A percentile compares a stretch with the other conserved stretches of the same genome.
These are phyloP conservation scores for Teratosphaeria zuluensis DNA, from an alignment of 2,329 filamentous ascomycete genomes.

Conservation along the genomic window DNA sequence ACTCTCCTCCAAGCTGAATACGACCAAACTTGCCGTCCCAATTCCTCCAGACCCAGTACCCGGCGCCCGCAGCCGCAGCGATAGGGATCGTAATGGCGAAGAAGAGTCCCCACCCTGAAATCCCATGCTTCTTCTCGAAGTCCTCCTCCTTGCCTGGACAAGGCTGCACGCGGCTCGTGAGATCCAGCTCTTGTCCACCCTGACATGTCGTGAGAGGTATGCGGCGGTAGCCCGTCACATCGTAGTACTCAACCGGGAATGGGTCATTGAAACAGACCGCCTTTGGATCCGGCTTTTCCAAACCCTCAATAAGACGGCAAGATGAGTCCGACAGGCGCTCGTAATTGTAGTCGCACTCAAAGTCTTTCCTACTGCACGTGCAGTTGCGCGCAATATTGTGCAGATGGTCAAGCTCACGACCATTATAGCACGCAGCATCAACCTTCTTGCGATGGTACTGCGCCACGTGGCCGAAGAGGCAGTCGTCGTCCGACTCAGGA, in stretches of 20 bases:
- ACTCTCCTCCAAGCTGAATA: slow-evolving; percentile 67
- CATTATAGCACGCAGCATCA: slow-evolving; percentile 73
- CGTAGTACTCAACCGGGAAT: slow-evolving; percentile 66
- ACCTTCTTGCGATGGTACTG: slow-evolving; percentile 84
- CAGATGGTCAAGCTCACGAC: slow-evolving; percentile 54
- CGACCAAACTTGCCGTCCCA: slow-evolving; percentile 88
- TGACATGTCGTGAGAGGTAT: slow-evolving; percentile 83
- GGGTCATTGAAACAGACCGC: slow-evolving; percentile 53
- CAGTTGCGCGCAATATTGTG: slow-evolving; percentile 67
- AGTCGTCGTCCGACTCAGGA: slow-evolving; percentile 66
- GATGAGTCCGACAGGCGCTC: slow-evolving; percentile 67
- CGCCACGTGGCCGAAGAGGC: slow-evolving; percentile 84
- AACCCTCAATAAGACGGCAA: slow-evolving; percentile 67
- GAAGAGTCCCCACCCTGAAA: slow-evolving; percentile 67
- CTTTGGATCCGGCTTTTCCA: slow-evolving; percentile 52
- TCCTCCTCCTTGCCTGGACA: slow-evolving; percentile 78
- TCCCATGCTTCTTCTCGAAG: slow-evolving; percentile 62
- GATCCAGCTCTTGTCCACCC: slow-evolving; percentile 66
- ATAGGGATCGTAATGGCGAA: slow-evolving; percentile 75
- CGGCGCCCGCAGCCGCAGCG: slow-evolving; percentile 56
- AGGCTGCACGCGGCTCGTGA: slow-evolving; percentile 48
- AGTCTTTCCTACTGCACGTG: slow-evolving; percentile 74
- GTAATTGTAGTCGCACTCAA: slow-evolving; percentile 95
- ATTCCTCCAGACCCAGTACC: slow-evolving; percentile 76
- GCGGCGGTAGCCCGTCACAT: slow-evolving; percentile 77